Conservation (phyloP, 2,329 filamentous ascomycete genomes). For the Sarocladium strictum region DNA sequence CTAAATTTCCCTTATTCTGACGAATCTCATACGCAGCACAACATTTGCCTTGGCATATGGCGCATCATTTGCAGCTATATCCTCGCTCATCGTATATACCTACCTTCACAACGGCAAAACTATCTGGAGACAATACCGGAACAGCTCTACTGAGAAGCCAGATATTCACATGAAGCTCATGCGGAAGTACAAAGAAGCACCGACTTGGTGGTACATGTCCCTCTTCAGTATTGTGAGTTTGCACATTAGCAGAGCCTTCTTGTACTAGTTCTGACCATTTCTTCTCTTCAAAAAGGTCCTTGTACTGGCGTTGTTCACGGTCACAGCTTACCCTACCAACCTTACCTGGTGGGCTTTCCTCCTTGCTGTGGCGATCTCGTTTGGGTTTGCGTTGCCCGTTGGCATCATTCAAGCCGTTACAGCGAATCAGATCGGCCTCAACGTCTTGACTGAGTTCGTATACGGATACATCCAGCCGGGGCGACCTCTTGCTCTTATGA, state of each 20-base stretch:
- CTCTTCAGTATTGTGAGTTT: conserved; percentile 50
- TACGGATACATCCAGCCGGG: conserved; percentile 72
- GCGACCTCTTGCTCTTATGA: conserved; percentile 65
- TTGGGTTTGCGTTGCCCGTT: conserved; percentile 59
- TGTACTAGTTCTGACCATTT: no score
- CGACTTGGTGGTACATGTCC: conserved; percentile 57
- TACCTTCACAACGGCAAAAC: conserved; percentile 60
- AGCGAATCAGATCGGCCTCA: conserved; percentile 65
- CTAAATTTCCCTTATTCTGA: no score
- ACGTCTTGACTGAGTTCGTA: conserved; percentile 69
- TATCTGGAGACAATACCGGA: conserved; percentile 57
- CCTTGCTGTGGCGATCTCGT: conserved; percentile 57
- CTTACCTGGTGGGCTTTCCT: conserved; percentile 69
- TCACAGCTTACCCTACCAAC: conserved; percentile 59
- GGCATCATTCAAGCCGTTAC: conserved; percentile 66
- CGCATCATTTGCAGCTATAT: conserved; percentile 65
- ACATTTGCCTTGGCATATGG: conserved; percentile 67
- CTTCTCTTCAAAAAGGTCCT: conserved; percentile 38
- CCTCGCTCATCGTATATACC: conserved; percentile 63
- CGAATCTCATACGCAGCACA: conserved; percentile 40
- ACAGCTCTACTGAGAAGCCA: conserved; percentile 52
- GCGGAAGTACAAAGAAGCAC: conserved; percentile 56
- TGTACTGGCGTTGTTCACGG: conserved; percentile 45
- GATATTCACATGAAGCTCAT: conserved; percentile 62
- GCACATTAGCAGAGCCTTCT: no score